These are phyloP conservation scores for Adansonia grandidieri DNA, from an alignment of 441 rosid species.

Conservation along the genomic window DNA sequence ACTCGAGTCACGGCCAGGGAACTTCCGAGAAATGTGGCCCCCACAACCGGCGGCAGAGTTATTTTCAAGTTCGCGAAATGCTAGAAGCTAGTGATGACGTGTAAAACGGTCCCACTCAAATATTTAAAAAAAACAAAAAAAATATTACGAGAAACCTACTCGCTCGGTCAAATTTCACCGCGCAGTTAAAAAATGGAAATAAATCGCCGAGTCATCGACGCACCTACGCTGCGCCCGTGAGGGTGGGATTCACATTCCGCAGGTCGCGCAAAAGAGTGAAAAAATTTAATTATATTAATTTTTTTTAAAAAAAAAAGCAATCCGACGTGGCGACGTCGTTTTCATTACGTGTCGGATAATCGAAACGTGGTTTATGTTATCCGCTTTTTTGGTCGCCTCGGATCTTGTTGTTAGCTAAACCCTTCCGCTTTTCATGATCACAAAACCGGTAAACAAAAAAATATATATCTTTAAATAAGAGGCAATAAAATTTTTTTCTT, in stretches of 20 bases:
- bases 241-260: slow-evolving; percentile 15
- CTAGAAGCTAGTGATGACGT: slow-evolving; percentile 53
- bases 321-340: slow-evolving; percentile 44
- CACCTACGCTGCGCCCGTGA: slow-evolving; percentile 38
- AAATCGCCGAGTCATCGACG: not conserved
- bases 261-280: not conserved
- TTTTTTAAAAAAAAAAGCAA: not conserved
- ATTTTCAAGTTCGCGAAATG: slow-evolving; percentile 51
- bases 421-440: not conserved
- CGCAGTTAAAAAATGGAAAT: slow-evolving; percentile 24
- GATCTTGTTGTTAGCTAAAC: slow-evolving; percentile 47
- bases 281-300: too few species aligned
- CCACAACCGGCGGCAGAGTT: slow-evolving; percentile 55
- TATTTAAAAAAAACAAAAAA: not conserved
- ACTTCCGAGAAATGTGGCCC: slow-evolving; percentile 65
- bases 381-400: slow-evolving; percentile 40
- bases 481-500: too few species aligned
- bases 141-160: not conserved
- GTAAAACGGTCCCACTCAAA: slow-evolving; percentile 36
- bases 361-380: slow-evolving; percentile 38
- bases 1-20: slow-evolving; percentile 72
- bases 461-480: slow-evolving; percentile 13
- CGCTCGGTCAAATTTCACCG: slow-evolving; percentile 46
- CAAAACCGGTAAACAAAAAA: slow-evolving; percentile 28
- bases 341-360: slow-evolving; percentile 30